phyloP scores from a whole-genome alignment of 441 rosid species.

The Croton laevigatus region DNA sequence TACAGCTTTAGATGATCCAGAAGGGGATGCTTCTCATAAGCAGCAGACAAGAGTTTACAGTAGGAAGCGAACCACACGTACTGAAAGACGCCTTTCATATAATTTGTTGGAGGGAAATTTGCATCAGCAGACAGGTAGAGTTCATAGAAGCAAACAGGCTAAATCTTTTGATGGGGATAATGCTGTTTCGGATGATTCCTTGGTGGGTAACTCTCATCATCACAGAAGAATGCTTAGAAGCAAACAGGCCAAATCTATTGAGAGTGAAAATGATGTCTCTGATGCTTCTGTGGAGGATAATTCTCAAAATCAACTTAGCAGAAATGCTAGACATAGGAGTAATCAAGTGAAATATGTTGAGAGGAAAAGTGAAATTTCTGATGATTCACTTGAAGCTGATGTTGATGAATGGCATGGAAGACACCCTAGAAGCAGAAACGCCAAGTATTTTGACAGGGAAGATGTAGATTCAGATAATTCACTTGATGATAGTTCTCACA shows the following conservation, averaged over 20 bases:
- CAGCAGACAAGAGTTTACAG: slow-evolving; percentile 19
- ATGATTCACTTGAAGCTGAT: slow-evolving; percentile 33
- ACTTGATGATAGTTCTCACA: slow-evolving; percentile 37
- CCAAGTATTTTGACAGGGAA: slow-evolving; percentile 37
- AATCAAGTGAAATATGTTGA: slow-evolving; percentile 34
- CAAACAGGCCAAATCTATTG: slow-evolving; percentile 42
- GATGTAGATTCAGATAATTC: slow-evolving; percentile 43
- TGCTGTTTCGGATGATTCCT: slow-evolving; percentile 60
- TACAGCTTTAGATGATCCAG: slow-evolving; percentile 31
- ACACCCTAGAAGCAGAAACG: slow-evolving; percentile 28
- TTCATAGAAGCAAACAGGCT: slow-evolving; percentile 21
- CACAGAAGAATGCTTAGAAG: slow-evolving; percentile 40
- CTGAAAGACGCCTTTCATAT: slow-evolving; percentile 29
- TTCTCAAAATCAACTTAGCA: slow-evolving; percentile 34
- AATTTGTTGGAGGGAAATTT: slow-evolving; percentile 24
- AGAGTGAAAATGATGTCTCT: slow-evolving; percentile 42
- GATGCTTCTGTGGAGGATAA: slow-evolving; percentile 46
- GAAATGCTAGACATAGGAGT: slow-evolving; percentile 30
- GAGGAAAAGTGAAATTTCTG: slow-evolving; percentile 33
- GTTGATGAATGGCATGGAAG: slow-evolving; percentile 29
- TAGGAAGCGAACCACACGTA: slow-evolving; percentile 20
- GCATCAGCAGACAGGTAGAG: slow-evolving; percentile 19
- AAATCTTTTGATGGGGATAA: slow-evolving; percentile 34
- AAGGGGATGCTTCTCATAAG: slow-evolving; percentile 26
- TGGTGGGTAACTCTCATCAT: slow-evolving; percentile 39